phyloP scores from a whole-genome alignment of 1,284 basidiomycete genomes.

The Irpex sp. region DNA sequence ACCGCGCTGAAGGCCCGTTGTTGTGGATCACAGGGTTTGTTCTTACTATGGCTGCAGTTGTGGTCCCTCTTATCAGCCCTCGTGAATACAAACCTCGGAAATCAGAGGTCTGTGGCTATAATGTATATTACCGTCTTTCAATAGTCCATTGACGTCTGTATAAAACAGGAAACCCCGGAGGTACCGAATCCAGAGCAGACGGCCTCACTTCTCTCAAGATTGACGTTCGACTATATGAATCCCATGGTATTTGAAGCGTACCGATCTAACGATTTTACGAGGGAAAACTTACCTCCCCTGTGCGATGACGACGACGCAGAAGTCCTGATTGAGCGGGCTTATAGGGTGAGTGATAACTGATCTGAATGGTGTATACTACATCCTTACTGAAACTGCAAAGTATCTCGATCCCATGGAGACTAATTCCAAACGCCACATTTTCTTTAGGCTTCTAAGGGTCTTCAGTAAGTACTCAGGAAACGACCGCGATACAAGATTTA shows the following conservation, averaged over 20 bases:
- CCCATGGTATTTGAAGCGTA: slow-evolving; percentile 19
- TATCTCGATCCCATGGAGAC: slow-evolving; percentile 22
- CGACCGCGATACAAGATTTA: too few relatives aligned
- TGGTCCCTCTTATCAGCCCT: slow-evolving; percentile 40
- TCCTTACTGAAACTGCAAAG: slow-evolving; percentile 20
- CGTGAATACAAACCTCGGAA: slow-evolving; percentile 32
- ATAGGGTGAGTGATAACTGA: slow-evolving; percentile 9
- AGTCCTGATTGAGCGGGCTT: slow-evolving; percentile 28
- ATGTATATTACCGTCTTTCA: background rate
- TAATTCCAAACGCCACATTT: slow-evolving; percentile 13
- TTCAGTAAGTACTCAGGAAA: slow-evolving; percentile 10
- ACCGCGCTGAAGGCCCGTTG: slow-evolving; percentile 25
- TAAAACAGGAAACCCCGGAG: background rate
- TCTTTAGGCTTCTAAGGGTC: slow-evolving; percentile 21
- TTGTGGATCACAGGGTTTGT: slow-evolving; percentile 29
- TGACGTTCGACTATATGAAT: slow-evolving; percentile 51
- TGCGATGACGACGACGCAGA: slow-evolving; percentile 38
- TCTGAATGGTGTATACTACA: background rate
- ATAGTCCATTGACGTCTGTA: background rate
- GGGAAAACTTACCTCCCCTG: slow-evolving; percentile 30
- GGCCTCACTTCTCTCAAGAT: slow-evolving; percentile 49
- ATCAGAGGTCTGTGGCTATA: background rate
- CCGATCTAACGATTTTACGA: slow-evolving; percentile 13
- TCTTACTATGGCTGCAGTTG: slow-evolving; percentile 31
- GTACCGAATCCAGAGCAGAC: slow-evolving; percentile 61